Percentiles rank a stretch among this genome's conserved stretches.
These are phyloP conservation scores for Hypoxylon intermedium DNA, from an alignment of 495 filamentous ascomycete species.

Conservation along the genomic window DNA sequence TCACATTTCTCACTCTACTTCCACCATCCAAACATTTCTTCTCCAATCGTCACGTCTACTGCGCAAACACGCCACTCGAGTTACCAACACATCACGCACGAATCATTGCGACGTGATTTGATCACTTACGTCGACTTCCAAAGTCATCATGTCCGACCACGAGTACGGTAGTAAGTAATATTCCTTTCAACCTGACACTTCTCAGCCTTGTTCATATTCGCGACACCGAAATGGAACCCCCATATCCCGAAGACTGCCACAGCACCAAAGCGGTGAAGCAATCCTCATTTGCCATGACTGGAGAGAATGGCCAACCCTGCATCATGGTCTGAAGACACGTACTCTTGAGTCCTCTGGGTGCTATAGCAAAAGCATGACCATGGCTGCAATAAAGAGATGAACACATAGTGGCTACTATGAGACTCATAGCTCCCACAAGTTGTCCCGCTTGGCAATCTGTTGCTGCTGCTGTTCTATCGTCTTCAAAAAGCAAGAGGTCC, in stretches of 20 bases:
- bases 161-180: conserved; percentile 76
- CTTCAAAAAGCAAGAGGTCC: neutral
- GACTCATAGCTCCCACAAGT: neutral
- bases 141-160: conserved; percentile 79
- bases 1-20: conserved; percentile 12
- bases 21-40: neutral
- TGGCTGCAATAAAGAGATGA: conserved; percentile 1
- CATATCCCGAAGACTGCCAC: neutral
- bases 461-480: neutral
- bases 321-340: conserved; percentile 1
- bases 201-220: neutral
- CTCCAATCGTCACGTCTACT: neutral
- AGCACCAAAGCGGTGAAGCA: neutral
- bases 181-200: conserved; percentile 32
- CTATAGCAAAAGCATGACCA: conserved; percentile 2
- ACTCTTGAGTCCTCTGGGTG: neutral
- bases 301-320: neutral
- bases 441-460: too few relatives aligned
- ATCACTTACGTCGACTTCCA: conserved; percentile 42
- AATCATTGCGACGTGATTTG: conserved; percentile 1
- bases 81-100: neutral
- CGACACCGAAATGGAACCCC: neutral
- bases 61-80: neutral
- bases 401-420: neutral
- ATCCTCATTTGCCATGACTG: conserved; percentile 4